phyloP scores from a whole-genome alignment of 176 grass and related monocot genomes.

The Aegilops umbellulata region DNA sequence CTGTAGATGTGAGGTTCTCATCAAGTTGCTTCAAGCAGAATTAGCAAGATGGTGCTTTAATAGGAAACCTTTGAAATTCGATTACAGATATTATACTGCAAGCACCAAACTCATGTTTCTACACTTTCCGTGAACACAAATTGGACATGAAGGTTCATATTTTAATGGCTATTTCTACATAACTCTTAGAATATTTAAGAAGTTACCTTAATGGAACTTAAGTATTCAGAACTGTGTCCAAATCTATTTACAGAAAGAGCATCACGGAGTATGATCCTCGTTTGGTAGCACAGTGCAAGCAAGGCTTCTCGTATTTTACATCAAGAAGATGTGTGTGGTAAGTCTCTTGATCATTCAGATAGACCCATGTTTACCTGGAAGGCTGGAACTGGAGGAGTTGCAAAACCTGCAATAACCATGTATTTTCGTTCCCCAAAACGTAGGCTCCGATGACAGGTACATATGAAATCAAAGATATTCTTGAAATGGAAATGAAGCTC shows the following conservation, averaged over 20 bases:
- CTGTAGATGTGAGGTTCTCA: background rate
- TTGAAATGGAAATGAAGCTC: conserved; percentile 99
- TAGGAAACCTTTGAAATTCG: background rate
- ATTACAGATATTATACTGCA: background rate
- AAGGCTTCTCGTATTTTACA: conserved; percentile 94
- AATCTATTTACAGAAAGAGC: conserved; percentile 61
- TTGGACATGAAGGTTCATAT: background rate
- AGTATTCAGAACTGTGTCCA: background rate
- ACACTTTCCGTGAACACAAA: background rate
- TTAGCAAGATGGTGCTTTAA: background rate
- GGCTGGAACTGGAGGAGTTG: background rate
- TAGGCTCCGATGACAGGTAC: conserved; percentile 78
- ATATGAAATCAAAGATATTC: conserved; percentile 96
- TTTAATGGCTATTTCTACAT: background rate
- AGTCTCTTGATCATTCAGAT: conserved; percentile 1
- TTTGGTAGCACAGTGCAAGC: conserved; percentile 96
- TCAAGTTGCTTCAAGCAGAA: background rate
- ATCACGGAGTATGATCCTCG: conserved; percentile 88
- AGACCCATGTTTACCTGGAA: background rate
- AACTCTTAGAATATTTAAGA: background rate
- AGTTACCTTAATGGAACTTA: background rate
- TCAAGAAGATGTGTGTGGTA: conserved; percentile 85
- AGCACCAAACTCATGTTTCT: conserved; percentile 6
- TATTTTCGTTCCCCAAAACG: background rate
- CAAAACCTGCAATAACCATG: background rate